A percentile compares a stretch with the other conserved stretches of the same genome.
These are phyloP conservation scores for Penicillium simplicissimum DNA, from an alignment of 495 filamentous ascomycete genomes.

Conservation along the genomic window DNA sequence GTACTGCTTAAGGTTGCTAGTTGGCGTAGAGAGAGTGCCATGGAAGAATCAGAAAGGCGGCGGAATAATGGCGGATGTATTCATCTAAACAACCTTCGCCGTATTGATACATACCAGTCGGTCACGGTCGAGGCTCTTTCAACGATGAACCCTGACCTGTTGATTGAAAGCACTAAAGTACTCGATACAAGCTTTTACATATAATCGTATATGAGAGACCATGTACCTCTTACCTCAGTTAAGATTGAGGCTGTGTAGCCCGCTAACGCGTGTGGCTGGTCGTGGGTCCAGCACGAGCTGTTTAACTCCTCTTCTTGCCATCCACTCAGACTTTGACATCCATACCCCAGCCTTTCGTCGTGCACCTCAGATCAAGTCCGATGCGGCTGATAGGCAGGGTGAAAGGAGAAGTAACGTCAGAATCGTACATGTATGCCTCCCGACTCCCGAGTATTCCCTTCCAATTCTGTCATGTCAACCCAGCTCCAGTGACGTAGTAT, in stretches of 20 bases:
- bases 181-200: conserved; percentile 11
- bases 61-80: background rate
- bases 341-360: background rate
- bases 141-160: conserved; percentile 20
- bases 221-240: conserved; percentile 19
- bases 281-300: conserved; percentile 26
- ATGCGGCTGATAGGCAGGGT: background rate
- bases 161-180: background rate
- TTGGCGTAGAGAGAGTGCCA: no score
- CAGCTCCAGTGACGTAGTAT: background rate
- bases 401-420: background rate
- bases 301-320: conserved; percentile 7
- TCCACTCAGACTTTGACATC: background rate
- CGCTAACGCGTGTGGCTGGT: conserved; percentile 34
- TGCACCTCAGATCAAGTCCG: background rate
- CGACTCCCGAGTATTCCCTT: no score
- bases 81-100: background rate
- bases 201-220: rapidly evolving
- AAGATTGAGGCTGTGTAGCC: conserved; percentile 42
- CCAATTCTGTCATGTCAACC: background rate
- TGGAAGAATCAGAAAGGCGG: no score
- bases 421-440: background rate
- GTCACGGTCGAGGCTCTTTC: conserved; percentile 34
- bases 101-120: conserved; percentile 2
- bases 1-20: background rate